phyloP scores from a whole-genome alignment of 306 rosid species.

The Benincasa hispida region DNA sequence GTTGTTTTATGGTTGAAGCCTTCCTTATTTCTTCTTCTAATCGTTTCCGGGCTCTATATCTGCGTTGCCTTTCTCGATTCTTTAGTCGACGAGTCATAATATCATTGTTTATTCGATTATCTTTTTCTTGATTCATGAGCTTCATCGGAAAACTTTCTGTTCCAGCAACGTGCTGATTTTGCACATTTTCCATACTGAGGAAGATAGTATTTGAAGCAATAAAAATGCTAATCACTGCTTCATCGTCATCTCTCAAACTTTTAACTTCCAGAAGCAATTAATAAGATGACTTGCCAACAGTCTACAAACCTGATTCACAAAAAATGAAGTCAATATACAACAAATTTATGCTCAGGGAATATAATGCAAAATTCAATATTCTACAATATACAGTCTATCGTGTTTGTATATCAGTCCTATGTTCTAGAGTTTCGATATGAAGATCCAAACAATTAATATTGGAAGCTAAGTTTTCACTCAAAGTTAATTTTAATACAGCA shows the following conservation, averaged over 20 bases:
- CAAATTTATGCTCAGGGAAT: background rate
- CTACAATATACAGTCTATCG: background rate
- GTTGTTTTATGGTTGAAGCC: conserved; percentile 20
- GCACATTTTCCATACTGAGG: conserved; percentile 45
- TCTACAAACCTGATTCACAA: background rate
- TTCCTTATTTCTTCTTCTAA: conserved; percentile 49
- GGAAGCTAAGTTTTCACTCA: background rate
- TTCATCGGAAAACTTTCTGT: conserved; percentile 39
- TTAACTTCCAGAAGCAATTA: background rate
- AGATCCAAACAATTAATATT: background rate
- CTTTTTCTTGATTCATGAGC: conserved; percentile 31
- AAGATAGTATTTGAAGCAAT: background rate
- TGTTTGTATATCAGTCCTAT: background rate
- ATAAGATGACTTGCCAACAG: background rate
- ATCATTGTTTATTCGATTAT: conserved; percentile 36
- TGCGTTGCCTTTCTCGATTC: conserved; percentile 83
- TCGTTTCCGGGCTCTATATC: conserved; percentile 89
- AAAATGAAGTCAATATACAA: background rate
- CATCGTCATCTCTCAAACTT: background rate
- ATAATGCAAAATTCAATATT: background rate
- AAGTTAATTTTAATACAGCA: background rate
- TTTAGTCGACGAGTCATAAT: conserved; percentile 53
- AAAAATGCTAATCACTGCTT: background rate
- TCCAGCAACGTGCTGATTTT: conserved; percentile 19
- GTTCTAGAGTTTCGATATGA: background rate